phyloP scores from a whole-genome alignment of 306 rosid genomes.

The Carpinus fangiana region DNA sequence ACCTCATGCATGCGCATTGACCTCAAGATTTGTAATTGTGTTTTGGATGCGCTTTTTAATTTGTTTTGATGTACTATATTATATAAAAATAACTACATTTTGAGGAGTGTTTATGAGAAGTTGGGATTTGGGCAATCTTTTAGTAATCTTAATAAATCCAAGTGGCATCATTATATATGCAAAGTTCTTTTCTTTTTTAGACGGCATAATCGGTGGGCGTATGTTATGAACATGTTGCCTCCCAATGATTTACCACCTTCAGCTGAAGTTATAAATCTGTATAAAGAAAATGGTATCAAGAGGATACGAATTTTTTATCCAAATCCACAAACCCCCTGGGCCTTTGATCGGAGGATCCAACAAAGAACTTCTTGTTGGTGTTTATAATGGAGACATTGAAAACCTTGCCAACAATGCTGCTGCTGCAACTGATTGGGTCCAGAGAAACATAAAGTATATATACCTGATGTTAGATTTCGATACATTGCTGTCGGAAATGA shows the following conservation, averaged over 20 bases:
- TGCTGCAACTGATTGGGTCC: slow-evolving; percentile 45
- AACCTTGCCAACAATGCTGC: slow-evolving; percentile 24
- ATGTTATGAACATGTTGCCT: slow-evolving; percentile 42
- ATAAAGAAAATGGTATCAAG: slow-evolving; percentile 26
- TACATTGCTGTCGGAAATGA: slow-evolving; percentile 57
- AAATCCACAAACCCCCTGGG: slow-evolving; percentile 27
- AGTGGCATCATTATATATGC: too few relatives aligned
- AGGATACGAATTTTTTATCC: slow-evolving; percentile 45
- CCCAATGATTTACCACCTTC: slow-evolving; percentile 29
- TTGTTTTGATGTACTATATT: too few relatives aligned
- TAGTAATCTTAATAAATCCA: too few relatives aligned
- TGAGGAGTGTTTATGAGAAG: too few relatives aligned
- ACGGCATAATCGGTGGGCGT: slow-evolving; percentile 45
- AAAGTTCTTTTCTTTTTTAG: too few relatives aligned
- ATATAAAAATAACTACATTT: too few relatives aligned
- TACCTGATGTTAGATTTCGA: background rate
- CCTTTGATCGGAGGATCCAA: slow-evolving; percentile 47
- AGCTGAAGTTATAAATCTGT: slow-evolving; percentile 39
- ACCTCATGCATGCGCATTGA: too few relatives aligned
- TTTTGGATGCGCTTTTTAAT: too few relatives aligned
- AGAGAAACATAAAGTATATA: background rate
- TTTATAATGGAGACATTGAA: slow-evolving; percentile 23
- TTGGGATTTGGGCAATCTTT: too few relatives aligned
- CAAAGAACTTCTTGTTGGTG: slow-evolving; percentile 44
- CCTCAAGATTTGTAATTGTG: too few relatives aligned